Percentiles rank a stretch among this genome's conserved stretches.
Conservation (phyloP, 2,329 filamentous ascomycete species). For the Diaporthe humulicola region DNA sequence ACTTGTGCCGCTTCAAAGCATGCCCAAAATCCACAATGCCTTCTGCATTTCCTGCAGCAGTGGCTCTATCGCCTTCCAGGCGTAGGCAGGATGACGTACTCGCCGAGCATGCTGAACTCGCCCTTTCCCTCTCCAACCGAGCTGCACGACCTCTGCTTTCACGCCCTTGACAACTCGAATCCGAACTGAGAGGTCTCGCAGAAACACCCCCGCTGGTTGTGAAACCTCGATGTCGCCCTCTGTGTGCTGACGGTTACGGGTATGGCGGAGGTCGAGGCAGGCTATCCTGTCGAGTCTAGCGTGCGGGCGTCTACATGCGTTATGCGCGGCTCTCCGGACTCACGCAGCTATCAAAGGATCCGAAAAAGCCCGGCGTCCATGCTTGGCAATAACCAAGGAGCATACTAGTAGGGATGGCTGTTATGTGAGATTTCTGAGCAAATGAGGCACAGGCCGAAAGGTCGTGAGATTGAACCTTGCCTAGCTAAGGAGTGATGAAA, state of each 20-base stretch:
- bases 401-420: constrained; percentile 19
- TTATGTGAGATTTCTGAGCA: background rate
- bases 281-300: background rate
- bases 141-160: background rate
- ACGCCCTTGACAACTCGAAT: background rate
- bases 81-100: background rate
- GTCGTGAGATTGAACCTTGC: background rate
- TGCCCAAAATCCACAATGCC: background rate
- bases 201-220: background rate
- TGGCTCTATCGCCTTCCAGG: background rate
- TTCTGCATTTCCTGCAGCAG: background rate
- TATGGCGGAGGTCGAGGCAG: background rate
- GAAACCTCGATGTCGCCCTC: background rate
- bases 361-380: constrained; percentile 9
- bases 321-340: background rate
- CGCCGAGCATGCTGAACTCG: background rate
- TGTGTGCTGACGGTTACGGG: background rate
- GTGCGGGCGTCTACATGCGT: background rate
- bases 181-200: background rate
- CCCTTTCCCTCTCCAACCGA: background rate
- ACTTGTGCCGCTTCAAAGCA: too few species aligned
- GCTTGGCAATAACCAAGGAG: constrained; percentile 17
- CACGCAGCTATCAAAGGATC: constrained; percentile 1
- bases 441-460: background rate
- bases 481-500: background rate